Evolutionary conservation across 768 basidiomycete genomes (phyloP), one percentile per base, ranked within the genome.

Genomic region (Suillus brevipes): DNA sequence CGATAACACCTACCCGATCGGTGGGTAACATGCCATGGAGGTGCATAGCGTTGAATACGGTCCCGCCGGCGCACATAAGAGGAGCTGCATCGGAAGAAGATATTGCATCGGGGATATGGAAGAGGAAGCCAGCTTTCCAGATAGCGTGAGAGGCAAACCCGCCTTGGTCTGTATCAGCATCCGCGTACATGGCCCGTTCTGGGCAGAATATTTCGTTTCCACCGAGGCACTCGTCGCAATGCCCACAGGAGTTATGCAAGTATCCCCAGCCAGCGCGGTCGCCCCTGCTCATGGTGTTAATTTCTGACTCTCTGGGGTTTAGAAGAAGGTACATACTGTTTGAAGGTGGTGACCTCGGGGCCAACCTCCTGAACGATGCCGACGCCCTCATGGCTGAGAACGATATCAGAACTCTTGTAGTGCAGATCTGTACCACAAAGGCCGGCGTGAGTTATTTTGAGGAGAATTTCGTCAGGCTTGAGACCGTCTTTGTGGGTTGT

Each of bases 371-470:
- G 66, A 37, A 80, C 73, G 38, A 78, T 23, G 6, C 74, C 80
- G 1, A 78, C 61, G 13, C 79, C 80, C 67, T 80, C 79, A 52
- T 80, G 80, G 9, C 80, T 77, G 42, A 80, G 76, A 20, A 79
- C 78, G 65, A 77, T 77, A 55, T 77, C 77, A 16, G 25, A 53
- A 16, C 58, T 13, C 64, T 70, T 73, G 64, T 70, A 77, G 64
- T 79, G 79, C 42, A 76, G 4, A 31, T 53, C 52, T 53, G 52
- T 53, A 18, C 52, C 52, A 20, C 52, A 53, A 31, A 53, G 52
- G 0, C 79, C 78, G n/a, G 69, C 72, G 31, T 78, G 77, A 13
- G 77, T 78, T 62, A 77, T 66, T 60, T 62, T 70, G 50, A 78
- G 49, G n/a, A 78, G 71, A 50, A 78, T 77, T 42, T 77, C 63